A percentile compares a stretch with the other conserved stretches of the same genome.
These are phyloP conservation scores for Naganishia onofrii DNA, from an alignment of 768 basidiomycete genomes.

Conservation along the genomic window DNA sequence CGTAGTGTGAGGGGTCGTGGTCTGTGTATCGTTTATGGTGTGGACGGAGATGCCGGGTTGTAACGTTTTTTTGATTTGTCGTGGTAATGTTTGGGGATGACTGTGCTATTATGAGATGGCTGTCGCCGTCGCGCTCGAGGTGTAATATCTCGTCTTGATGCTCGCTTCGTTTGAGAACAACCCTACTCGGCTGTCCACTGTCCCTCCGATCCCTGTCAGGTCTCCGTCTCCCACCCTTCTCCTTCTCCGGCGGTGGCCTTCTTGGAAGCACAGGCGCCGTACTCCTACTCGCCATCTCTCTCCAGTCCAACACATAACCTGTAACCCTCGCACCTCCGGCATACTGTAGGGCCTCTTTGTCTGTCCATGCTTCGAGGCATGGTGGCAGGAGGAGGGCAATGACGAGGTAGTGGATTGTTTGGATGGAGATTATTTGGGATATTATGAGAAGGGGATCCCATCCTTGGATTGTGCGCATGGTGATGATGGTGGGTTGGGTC, in stretches of 20 bases:
- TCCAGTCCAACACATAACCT: constrained; percentile 82
- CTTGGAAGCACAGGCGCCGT: constrained; percentile 55
- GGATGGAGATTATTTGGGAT: constrained; percentile 92
- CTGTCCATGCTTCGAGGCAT: constrained; percentile 68
- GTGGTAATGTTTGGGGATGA: too few relatives aligned
- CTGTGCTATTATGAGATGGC: too few relatives aligned
- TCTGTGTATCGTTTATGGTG: constrained; percentile 9
- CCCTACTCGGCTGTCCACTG: background rate
- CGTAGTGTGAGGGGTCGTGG: constrained; percentile 21
- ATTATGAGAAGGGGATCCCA: constrained; percentile 89
- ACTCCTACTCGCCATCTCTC: constrained; percentile 82
- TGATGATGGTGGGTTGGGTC: background rate
- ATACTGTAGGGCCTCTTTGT: constrained; percentile 42
- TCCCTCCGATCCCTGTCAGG: background rate
- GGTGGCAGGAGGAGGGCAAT: constrained; percentile 79
- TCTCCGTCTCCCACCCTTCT: background rate
- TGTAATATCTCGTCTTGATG: background rate
- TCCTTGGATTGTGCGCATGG: constrained; percentile 54
- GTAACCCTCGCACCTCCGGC: constrained; percentile 48
- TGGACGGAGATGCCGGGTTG: background rate
- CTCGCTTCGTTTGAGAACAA: background rate
- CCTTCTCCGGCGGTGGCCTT: constrained; percentile 4
- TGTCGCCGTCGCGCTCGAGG: background rate
- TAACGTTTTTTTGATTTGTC: too few relatives aligned
- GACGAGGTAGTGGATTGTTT: constrained; percentile 89